Base-by-base conservation (phyloP, 805 yeast genomes). In the Wickerhamomyces sydowiorum region DNA sequence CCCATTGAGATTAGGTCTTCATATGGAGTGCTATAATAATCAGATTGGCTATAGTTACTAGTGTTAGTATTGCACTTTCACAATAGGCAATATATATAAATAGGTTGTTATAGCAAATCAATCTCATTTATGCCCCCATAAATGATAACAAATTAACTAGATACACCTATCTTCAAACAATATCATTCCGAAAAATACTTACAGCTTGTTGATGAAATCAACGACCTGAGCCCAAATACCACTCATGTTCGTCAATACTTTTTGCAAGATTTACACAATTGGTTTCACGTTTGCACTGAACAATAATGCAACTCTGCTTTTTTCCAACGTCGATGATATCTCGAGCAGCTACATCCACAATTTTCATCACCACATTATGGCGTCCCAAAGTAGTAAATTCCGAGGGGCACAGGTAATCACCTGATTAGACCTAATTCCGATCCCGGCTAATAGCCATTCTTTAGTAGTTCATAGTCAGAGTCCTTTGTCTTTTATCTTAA, bases 1-100 rank as follows among this genome's bases (percentile, higher is more conserved):
- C 84, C 65, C 78, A 87, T 65, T 6, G 64, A 67, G 29, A 70
- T 69, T 59, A 86, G 75, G 48, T 80, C 82, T 33, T 78, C 82
- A 38, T 47, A 56, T 2, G 69, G 43, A 19, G 54, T 45, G 19
- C 58, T 38, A 35, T 56, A 51, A 47, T 65, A 69, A 6, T 62
- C 42, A 5, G 22, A 22, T 47, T 50, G 54, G 13, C 23, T 46
- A 32, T 18, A 7, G 8, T 2, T 5, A 19, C 32, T 17, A 30
- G 8, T 20, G 36, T 38, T 28, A 42, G 45, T 36, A 13, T 22
- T 23, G 7, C 25, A 7, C 25, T 23, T 23, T 23, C 10, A 23
- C 25, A n/a, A n/a, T n/a, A n/a, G n/a, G n/a, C n/a, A n/a, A n/a
- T n/a, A n/a, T n/a, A n/a, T n/a, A n/a, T n/a, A n/a, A n/a, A n/a